Conservation (phyloP, 495 filamentous ascomycete genomes). For the Tuber umbilicatum region DNA sequence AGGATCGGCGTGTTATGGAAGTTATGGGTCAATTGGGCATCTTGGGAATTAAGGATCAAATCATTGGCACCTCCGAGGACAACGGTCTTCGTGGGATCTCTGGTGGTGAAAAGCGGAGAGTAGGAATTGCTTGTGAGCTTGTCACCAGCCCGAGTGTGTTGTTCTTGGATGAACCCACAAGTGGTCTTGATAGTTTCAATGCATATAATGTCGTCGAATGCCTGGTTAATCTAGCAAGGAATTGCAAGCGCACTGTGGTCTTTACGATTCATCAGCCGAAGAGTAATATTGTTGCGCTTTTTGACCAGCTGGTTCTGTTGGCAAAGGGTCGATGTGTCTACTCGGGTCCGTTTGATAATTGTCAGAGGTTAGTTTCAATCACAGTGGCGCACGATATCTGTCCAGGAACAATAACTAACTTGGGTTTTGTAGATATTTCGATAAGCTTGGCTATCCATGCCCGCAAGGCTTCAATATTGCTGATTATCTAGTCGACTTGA, state of each 20-base stretch:
- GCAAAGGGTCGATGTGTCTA: constrained; percentile 87
- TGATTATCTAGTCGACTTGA: constrained; percentile 92
- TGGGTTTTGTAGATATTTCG: constrained; percentile 60
- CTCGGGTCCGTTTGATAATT: constrained; percentile 80
- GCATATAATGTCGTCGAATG: constrained; percentile 97
- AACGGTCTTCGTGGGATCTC: constrained; percentile 90
- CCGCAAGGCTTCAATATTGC: constrained; percentile 98
- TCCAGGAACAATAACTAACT: background rate
- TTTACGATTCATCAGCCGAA: constrained; percentile 99
- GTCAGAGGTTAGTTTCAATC: constrained; percentile 51
- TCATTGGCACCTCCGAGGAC: constrained; percentile 91
- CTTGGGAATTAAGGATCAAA: constrained; percentile 78
- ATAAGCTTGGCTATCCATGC: constrained; percentile 80
- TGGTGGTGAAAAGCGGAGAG: constrained; percentile 90
- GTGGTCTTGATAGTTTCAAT: constrained; percentile 90
- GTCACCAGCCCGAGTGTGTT: constrained; percentile 97
- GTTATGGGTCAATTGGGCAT: constrained; percentile 95
- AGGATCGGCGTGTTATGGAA: constrained; percentile 82
- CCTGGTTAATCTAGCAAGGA: constrained; percentile 87
- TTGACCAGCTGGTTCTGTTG: constrained; percentile 84
- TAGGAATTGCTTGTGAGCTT: constrained; percentile 94
- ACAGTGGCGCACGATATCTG: background rate
- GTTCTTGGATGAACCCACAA: constrained; percentile 95
- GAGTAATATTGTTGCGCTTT: constrained; percentile 98
- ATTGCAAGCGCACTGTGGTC: constrained; percentile 90